Conservation (phyloP, 2,329 filamentous ascomycete genomes). For the Colletotrichum sp. region DNA sequence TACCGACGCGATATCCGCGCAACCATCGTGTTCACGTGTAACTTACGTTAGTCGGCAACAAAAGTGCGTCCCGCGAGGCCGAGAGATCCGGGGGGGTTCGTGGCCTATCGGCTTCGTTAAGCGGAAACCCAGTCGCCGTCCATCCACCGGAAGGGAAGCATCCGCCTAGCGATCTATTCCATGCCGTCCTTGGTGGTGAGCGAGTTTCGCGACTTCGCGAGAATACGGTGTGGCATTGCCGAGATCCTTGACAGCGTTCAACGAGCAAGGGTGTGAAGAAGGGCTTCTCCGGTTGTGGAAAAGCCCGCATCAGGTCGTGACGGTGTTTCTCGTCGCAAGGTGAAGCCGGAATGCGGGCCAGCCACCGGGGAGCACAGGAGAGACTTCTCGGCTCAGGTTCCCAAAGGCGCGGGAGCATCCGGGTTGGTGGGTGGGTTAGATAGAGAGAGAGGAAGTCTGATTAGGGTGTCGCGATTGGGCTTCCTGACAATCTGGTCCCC, state of each 20-base stretch:
- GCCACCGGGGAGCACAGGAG: neutral
- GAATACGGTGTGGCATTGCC: neutral
- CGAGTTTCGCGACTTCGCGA: neutral
- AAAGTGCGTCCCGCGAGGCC: neutral
- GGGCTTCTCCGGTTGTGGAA: neutral
- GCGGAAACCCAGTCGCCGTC: neutral
- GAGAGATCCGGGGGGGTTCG: neutral
- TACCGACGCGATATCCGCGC: neutral
- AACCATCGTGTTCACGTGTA: neutral
- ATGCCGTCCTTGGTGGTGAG: neutral
- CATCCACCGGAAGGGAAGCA: neutral
- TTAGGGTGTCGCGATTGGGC: neutral
- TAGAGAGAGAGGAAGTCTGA: neutral
- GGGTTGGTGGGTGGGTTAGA: neutral
- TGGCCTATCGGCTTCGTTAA: neutral
- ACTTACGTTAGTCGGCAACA: neutral
- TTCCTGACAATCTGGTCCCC: neutral
- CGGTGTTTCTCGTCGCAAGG: neutral
- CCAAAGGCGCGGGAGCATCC: slow-evolving; percentile 5
- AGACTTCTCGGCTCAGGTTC: neutral
- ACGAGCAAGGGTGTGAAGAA: neutral
- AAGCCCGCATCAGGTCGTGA: neutral
- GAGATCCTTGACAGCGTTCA: neutral
- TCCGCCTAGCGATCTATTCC: neutral
- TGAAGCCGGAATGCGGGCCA: neutral